Conservation (phyloP, 2,329 filamentous ascomycete genomes). For the Venturia effusa region DNA sequence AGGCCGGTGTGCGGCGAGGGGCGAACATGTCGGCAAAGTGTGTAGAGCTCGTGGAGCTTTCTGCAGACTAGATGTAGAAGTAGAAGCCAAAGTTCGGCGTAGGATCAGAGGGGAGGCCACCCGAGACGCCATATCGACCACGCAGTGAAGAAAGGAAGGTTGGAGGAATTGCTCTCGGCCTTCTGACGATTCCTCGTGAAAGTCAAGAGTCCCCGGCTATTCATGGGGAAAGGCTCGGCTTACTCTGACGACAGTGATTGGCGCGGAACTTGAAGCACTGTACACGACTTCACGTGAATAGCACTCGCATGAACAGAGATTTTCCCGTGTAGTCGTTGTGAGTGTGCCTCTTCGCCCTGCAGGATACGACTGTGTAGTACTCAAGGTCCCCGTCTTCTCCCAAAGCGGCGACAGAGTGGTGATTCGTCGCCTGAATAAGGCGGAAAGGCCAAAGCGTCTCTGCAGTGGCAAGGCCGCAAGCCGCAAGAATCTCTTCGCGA, state of each 20-base stretch:
- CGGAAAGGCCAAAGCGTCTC: neutral
- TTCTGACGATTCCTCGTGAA: neutral
- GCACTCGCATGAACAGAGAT: neutral
- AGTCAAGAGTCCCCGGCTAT: neutral
- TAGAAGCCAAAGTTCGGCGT: neutral
- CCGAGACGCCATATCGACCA: neutral
- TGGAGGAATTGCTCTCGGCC: neutral
- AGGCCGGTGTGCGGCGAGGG: slow-evolving; percentile 17
- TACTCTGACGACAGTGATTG: neutral
- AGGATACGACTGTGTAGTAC: too few species aligned
- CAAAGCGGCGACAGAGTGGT: neutral
- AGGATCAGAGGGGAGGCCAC: slow-evolving; percentile 1
- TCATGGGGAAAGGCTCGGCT: neutral
- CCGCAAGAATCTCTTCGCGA: neutral
- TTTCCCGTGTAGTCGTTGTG: neutral
- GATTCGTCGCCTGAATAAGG: neutral
- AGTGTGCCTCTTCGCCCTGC: neutral
- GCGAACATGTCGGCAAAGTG: neutral
- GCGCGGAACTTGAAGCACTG: neutral
- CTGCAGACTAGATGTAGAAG: neutral
- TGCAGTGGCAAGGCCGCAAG: too few species aligned
- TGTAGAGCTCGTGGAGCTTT: neutral
- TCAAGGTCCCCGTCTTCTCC: neutral
- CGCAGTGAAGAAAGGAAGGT: neutral
- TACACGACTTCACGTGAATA: slow-evolving; percentile 2